Evolutionary conservation across 768 basidiomycete genomes (phyloP), one percentile per base, ranked within the genome.

Genomic region (Collybia sordida): DNA sequence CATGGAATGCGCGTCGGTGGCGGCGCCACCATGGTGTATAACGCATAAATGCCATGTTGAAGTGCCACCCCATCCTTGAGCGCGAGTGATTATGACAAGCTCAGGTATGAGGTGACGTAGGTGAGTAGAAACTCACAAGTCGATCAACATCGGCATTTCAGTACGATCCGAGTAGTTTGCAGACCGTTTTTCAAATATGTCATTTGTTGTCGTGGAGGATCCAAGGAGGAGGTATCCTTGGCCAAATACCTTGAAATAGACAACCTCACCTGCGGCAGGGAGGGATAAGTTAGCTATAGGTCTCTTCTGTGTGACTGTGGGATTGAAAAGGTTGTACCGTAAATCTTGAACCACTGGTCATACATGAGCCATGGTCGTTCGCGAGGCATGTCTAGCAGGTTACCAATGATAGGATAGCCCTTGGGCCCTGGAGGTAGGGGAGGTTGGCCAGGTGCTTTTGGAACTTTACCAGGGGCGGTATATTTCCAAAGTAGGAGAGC

Each of bases 141-240:
- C 46, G 34, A 52, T 43, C 27, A 52, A 51, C 63, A 17, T 71
- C 9, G 48, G 49, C 39, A 57, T 49, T 14, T 57, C 36, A 18
- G 54, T 25, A 14, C 55, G 47, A 5, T 55, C 70, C 25, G 77
- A 79, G 50, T 79, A 79, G 19, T 66, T 62, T 15, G 71, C 61
- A 7, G 73, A 75, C 36, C 74, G 70, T 53, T 72, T 75, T 31
- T 78, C 75, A 36, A 79, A 63, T 53, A 78, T 64, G 22, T 78
- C 77, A 25, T 65, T 54, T 3, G 70, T 64, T 15, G 58, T 50
- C 14, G 67, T 56, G 12, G 48, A 43, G 0, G 59, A 63, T 49
- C 70, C 72, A 8, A 77, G 41, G 42, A 77, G 21, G 6, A 76
- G 42, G 37, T 48, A 44, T 2, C 47, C 42, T 18, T 53, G 47